Base-by-base conservation (phyloP, 306 rosid genomes). In the Sicyos edulis region DNA sequence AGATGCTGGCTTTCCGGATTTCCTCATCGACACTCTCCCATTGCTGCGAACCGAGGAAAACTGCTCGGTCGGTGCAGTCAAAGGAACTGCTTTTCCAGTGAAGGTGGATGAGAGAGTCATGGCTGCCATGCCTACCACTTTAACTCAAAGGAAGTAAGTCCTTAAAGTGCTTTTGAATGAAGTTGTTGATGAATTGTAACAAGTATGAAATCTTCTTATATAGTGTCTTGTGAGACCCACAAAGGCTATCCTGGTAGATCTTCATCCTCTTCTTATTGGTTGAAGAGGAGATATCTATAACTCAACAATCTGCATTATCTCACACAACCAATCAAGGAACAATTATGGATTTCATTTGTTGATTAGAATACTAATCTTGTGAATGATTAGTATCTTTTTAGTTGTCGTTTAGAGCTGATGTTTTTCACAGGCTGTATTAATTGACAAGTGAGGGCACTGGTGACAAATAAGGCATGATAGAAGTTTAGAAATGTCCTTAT, bases 31-130 rank as follows among this genome's bases (percentile, higher is more conserved):
- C 34, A 82, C 51, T 78, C 76, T 74, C 0, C 80, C 76, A 0
- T 73, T 65, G 74, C 78, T 65, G 9, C 34, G 66, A 68, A 51
- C 73, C 11, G 70, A 44, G 6, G 80, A 59, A 5, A 78, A n/a
- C 16, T 76, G 19, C 76, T 67, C 76, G 8, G 65, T 73, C 17
- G 55, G 76, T 54, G 74, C 44, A 47, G 54, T 75, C 45, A 76
- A 45, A 17, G 82, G 78, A 54, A 79, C 51, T 7, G 74, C 70
- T 52, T 54, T 78, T 8, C 82, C 82, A 5, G 76, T 76, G 76
- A 82, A 78, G 44, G 82, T 47, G 53, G 82, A 82, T 17, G 82
- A 78, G 47, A 82, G 78, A 64, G 78, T 65, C 80, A 72, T 79
- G 74, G 85, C 17, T 61, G 83, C 78, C 83, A 76, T 79, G 56